Percentiles rank a stretch among this genome's conserved stretches.
These are phyloP conservation scores for Rubroboletus satanas DNA, from an alignment of 768 basidiomycete genomes.

Conservation along the genomic window DNA sequence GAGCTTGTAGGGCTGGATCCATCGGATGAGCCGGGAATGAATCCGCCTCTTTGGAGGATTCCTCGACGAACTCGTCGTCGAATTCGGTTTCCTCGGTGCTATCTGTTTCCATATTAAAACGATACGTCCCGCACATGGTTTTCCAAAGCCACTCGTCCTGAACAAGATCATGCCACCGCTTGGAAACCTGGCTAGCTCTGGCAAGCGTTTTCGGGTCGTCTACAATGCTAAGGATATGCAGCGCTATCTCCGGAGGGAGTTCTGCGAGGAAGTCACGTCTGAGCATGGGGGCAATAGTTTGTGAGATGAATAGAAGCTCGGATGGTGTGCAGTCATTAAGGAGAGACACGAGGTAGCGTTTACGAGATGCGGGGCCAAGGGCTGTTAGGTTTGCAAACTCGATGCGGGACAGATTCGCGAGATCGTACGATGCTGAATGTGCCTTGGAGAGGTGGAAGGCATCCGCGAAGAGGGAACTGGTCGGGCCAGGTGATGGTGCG, in stretches of 20 bases:
- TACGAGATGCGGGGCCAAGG: constrained; percentile 41
- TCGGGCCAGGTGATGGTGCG: constrained; percentile 53
- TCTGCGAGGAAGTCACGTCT: constrained; percentile 57
- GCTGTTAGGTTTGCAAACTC: constrained; percentile 32
- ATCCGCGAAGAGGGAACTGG: constrained; percentile 45
- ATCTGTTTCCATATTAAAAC: constrained; percentile 36
- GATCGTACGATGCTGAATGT: constrained; percentile 16
- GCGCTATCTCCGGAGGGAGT: constrained; percentile 64
- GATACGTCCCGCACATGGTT: constrained; percentile 59
- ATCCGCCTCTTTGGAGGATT: constrained; percentile 35
- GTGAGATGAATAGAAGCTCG: constrained; percentile 65
- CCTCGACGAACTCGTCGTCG: constrained; percentile 28
- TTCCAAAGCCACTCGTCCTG: constrained; percentile 81
- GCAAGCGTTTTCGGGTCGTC: constrained; percentile 71
- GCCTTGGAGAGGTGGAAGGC: constrained; percentile 18
- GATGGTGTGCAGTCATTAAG: constrained; percentile 52
- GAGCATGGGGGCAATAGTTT: constrained; percentile 59
- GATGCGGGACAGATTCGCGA: constrained; percentile 26
- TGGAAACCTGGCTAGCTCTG: constrained; percentile 65
- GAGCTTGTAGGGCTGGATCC: constrained; percentile 40
- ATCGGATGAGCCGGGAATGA: constrained; percentile 34
- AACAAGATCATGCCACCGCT: constrained; percentile 65
- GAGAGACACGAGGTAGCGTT: constrained; percentile 48
- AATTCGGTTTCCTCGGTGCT: constrained; percentile 21
- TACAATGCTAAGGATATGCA: constrained; percentile 73